phyloP scores from a whole-genome alignment of 2,329 filamentous ascomycete species.

The Aspergillus eucalypticola region DNA sequence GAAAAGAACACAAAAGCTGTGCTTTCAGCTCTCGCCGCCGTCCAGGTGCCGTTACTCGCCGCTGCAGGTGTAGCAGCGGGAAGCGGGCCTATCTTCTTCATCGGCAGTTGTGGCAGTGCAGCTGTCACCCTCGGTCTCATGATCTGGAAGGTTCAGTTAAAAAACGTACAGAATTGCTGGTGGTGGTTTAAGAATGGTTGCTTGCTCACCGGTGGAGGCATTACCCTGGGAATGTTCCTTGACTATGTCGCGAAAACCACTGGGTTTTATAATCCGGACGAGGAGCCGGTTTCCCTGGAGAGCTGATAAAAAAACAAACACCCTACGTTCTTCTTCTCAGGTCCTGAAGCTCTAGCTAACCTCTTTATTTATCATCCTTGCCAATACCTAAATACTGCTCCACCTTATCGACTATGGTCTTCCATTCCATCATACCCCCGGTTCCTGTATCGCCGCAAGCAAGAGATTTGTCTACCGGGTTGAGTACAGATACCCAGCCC shows the following conservation, averaged over 20 bases:
- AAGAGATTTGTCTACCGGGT: constrained; percentile 72
- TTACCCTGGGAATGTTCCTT: constrained; percentile 55
- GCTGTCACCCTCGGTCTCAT: constrained; percentile 57
- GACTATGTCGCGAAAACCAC: constrained; percentile 51
- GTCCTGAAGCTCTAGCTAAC: neutral
- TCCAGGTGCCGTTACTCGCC: constrained; percentile 46
- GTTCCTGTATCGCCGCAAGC: constrained; percentile 83
- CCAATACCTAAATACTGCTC: constrained; percentile 45
- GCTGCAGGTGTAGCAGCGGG: constrained; percentile 50
- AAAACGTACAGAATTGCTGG: constrained; percentile 61
- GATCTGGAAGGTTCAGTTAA: constrained; percentile 60
- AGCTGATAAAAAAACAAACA: neutral
- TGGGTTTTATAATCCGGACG: constrained; percentile 27
- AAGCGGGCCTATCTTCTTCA: constrained; percentile 60
- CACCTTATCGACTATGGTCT: constrained; percentile 67
- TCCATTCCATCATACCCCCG: constrained; percentile 83
- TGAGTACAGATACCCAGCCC: constrained; percentile 70
- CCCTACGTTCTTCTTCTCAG: neutral
- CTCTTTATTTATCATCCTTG: neutral
- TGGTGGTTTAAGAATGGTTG: constrained; percentile 66
- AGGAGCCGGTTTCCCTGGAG: neutral
- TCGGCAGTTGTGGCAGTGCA: constrained; percentile 60
- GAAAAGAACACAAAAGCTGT: constrained; percentile 50
- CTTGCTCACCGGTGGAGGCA: constrained; percentile 62
- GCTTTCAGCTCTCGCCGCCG: constrained; percentile 42